These are phyloP conservation scores for Fusarium citri DNA, from an alignment of 2,329 filamentous ascomycete genomes.

Conservation along the genomic window DNA sequence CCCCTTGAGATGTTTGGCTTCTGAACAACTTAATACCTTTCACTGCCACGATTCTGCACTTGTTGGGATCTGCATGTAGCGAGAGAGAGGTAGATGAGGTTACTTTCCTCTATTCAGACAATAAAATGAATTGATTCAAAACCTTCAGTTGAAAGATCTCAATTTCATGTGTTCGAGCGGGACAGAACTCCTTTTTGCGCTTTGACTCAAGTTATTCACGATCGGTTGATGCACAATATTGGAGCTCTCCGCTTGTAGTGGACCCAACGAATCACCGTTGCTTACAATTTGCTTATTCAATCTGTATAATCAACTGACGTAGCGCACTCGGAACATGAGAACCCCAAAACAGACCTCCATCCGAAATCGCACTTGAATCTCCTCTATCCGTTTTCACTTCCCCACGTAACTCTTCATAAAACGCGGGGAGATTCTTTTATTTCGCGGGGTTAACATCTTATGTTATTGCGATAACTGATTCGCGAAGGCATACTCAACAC, in stretches of 20 bases:
- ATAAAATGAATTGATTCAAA: no score
- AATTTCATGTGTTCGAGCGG: no score
- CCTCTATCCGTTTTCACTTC: neutral
- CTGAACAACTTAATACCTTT: no score
- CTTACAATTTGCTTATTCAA: slow-evolving; percentile 5
- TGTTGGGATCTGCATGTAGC: no score
- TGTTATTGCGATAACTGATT: no score
- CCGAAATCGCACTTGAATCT: neutral
- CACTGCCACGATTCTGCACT: no score
- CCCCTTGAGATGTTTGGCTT: no score
- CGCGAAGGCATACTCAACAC: neutral
- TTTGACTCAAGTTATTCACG: no score
- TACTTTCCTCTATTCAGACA: no score
- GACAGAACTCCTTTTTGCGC: no score
- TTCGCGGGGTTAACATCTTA: neutral
- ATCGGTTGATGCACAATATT: neutral
- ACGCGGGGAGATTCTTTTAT: neutral
- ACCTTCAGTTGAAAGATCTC: no score
- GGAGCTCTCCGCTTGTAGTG: neutral
- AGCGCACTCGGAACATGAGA: neutral
- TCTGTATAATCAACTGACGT: neutral
- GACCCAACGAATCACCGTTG: neutral
- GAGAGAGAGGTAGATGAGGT: no score
- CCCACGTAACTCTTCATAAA: neutral
- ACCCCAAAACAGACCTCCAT: neutral